A percentile compares a stretch with the other conserved stretches of the same genome.
These are phyloP conservation scores for Uronychia binucleata DNA, from an alignment of 73 alveolate species.

Conservation along the genomic window DNA sequence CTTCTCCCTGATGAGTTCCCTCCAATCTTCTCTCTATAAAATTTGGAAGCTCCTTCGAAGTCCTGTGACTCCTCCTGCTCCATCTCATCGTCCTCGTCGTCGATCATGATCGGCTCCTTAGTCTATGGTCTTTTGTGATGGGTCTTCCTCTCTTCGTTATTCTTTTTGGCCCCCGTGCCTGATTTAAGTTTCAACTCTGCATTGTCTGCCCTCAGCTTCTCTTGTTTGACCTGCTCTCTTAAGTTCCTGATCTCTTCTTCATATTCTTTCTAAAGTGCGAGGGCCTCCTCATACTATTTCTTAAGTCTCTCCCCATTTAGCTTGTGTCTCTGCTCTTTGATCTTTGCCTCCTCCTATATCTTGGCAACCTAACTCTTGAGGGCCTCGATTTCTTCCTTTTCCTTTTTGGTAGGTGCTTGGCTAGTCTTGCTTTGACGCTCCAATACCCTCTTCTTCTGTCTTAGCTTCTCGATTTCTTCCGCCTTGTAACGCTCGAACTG, in stretches of 20 bases:
- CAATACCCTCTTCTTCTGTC: conserved; percentile 63
- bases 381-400: conserved; percentile 93
- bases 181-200: too few species aligned
- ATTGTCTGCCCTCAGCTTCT: neutral
- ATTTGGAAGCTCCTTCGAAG: too few species aligned
- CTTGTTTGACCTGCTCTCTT: conserved; percentile 17
- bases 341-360: conserved; percentile 78
- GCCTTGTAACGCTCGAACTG: conserved; percentile 62
- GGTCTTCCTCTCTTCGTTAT: too few species aligned
- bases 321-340: conserved; percentile 86
- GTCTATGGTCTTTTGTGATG: neutral
- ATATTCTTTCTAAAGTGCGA: too few species aligned
- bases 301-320: conserved; percentile 57
- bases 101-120: neutral
- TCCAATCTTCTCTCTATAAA: too few species aligned
- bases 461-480: conserved; percentile 73
- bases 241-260: neutral
- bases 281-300: neutral
- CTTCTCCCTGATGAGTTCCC: too few species aligned
- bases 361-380: conserved; percentile 76
- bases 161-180: too few species aligned
- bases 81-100: too few species aligned
- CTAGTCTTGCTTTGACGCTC: conserved; percentile 65
- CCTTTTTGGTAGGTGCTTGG: conserved; percentile 65
- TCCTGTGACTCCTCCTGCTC: too few species aligned